These are phyloP conservation scores for Colletotrichum viniferum DNA, from an alignment of 2,329 filamentous ascomycete species.

Conservation along the genomic window DNA sequence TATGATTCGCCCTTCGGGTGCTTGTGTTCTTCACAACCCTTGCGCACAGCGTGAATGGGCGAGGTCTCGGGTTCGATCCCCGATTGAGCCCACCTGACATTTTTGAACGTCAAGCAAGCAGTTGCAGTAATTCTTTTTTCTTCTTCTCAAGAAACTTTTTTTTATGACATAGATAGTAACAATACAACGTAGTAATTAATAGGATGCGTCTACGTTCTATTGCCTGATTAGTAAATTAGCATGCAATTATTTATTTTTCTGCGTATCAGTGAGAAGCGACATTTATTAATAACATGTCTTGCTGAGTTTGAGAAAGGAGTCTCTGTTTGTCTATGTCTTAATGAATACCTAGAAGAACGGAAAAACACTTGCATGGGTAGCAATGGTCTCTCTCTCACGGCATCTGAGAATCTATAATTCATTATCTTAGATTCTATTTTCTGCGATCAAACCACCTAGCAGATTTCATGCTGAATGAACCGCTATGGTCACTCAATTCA, in stretches of 20 bases:
- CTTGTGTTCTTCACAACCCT: background rate
- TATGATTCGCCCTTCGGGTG: conserved; percentile 22
- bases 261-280: no score
- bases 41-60: background rate
- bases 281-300: no score
- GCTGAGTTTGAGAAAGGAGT: no score
- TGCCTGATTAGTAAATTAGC: no score
- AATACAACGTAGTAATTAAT: no score
- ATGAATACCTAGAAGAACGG: no score
- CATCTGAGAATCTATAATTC: background rate
- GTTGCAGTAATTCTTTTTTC: background rate
- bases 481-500: background rate
- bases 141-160: no score
- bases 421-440: background rate
- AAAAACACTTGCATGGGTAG: background rate
- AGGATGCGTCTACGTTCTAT: no score
- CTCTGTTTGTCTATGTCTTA: no score
- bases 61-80: conserved; percentile 19
- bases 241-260: no score
- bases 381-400: background rate
- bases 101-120: background rate
- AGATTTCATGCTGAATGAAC: background rate
- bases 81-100: conserved; percentile 5
- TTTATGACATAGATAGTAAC: no score
- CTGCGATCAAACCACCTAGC: background rate